Percentiles rank a stretch among this genome's conserved stretches.
These are phyloP conservation scores for Pseudogymnoascus verrucosus DNA, from an alignment of 2,329 filamentous ascomycete genomes.

Conservation along the genomic window DNA sequence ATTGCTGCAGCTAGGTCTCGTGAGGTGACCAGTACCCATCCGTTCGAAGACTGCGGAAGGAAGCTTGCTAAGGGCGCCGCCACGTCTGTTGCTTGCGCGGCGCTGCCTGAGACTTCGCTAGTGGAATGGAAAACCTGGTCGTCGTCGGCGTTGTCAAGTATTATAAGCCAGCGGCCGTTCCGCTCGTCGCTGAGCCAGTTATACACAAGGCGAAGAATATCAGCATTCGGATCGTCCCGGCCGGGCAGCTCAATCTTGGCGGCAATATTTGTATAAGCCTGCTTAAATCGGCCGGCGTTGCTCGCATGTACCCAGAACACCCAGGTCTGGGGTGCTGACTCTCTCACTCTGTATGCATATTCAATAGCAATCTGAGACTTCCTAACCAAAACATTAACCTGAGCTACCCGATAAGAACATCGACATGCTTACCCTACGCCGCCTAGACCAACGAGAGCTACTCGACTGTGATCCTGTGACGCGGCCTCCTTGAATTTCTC, in stretches of 20 bases:
- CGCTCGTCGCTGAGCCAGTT: slow-evolving; percentile 17
- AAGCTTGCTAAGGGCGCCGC: neutral
- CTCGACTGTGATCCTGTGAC: slow-evolving; percentile 11
- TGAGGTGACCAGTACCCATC: slow-evolving; percentile 11
- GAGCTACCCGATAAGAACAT: neutral
- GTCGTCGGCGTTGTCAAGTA: slow-evolving; percentile 21
- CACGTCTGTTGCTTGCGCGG: neutral
- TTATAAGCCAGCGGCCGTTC: slow-evolving; percentile 18
- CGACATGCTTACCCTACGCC: slow-evolving; percentile 14
- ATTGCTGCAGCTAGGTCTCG: slow-evolving; percentile 2
- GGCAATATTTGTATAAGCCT: slow-evolving; percentile 18
- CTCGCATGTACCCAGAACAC: slow-evolving; percentile 20
- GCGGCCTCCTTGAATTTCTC: slow-evolving; percentile 3
- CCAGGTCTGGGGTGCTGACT: neutral
- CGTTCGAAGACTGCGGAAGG: slow-evolving; percentile 7
- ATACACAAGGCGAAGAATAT: slow-evolving; percentile 14
- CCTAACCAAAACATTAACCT: neutral
- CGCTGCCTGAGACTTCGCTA: neutral
- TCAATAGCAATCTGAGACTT: slow-evolving; percentile 21
- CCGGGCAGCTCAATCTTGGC: slow-evolving; percentile 13
- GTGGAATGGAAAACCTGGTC: slow-evolving; percentile 9
- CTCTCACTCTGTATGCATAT: slow-evolving; percentile 15
- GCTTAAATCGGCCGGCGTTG: slow-evolving; percentile 13
- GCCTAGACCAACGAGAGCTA: slow-evolving; percentile 14
- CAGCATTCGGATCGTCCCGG: slow-evolving; percentile 14